Evolutionary conservation across 108 stramenopile genomes (phyloP), one percentile per base, ranked within the genome.

Genomic region (Thalassiosira profunda): DNA sequence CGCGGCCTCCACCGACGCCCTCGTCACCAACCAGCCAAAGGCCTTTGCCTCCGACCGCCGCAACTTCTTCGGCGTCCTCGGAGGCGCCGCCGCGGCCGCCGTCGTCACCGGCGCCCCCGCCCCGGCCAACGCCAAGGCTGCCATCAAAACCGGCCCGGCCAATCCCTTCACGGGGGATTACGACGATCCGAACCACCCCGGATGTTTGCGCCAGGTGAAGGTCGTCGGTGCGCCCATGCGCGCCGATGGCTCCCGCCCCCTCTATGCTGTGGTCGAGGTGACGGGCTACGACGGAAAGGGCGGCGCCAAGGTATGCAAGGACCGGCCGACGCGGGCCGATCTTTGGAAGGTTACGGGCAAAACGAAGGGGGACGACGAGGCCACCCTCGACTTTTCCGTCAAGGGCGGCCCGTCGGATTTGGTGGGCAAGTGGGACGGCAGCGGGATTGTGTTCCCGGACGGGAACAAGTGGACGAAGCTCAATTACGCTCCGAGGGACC

Each of bases 381-480:
- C 70, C 24, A 20, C 58, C 18, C 33, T 82, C 45, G 81, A 82
- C 63, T 82, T 82, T 59, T 72, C 70, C 38, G 38, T 74, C 44
- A 82, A 82, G 56, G 74, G 74, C 28, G 81, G 81, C 14, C 81
- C 81, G 20, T n/a, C 30, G 17, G 68, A 75, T 15, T 23, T 82
- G 30, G 28, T 41, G 28, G 72, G 44, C 11, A 76, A 52, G 36
- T 67, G 28, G 36, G 70, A 62, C 56, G 78, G 57, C 42, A 60
- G 42, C 31, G 74, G 74, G 23, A 82, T 82, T 65, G 70, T 82
- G 7, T 82, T 82, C 41, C 75, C 81, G 14, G 81, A 82, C 53
- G 81, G 81, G 4, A 82, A 82, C 69, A 82, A 82, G 58, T 82
- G 81, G 81, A 60, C 63, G n/a, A 82, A 82, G 70, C 58, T 76